phyloP scores from a whole-genome alignment of 2,329 filamentous ascomycete species.

The Boeremia lycopersici region DNA sequence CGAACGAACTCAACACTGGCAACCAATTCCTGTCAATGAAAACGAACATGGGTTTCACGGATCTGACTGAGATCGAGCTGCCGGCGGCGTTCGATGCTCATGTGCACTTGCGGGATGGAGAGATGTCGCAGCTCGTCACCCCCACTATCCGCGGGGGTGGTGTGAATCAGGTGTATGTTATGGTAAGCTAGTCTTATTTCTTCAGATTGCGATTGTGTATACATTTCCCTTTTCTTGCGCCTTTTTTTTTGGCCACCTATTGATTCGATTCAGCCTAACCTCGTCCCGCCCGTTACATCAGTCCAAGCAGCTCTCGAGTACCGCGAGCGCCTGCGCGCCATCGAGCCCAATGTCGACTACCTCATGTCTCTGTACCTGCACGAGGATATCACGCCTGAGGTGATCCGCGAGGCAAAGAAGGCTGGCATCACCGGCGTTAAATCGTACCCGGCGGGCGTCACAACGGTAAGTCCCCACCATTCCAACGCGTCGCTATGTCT shows the following conservation, averaged over 20 bases:
- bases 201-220: no score
- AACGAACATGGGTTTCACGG: slow-evolving; percentile 45
- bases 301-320: slow-evolving; percentile 56
- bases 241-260: no score
- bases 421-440: slow-evolving; percentile 77
- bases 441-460: slow-evolving; percentile 63
- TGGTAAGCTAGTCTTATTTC: slow-evolving; percentile 47
- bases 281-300: slow-evolving; percentile 58
- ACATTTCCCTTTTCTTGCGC: no score
- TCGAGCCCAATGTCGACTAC: slow-evolving; percentile 57
- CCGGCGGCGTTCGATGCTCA: slow-evolving; percentile 58
- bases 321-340: slow-evolving; percentile 49
- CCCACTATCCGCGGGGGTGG: slow-evolving; percentile 58
- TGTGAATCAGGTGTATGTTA: slow-evolving; percentile 61
- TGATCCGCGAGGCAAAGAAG: slow-evolving; percentile 72
- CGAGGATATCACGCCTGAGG: slow-evolving; percentile 55
- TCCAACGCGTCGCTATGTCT: no score
- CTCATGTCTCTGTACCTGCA: slow-evolving; percentile 60
- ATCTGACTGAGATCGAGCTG: slow-evolving; percentile 53
- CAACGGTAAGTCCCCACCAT: slow-evolving; percentile 21
- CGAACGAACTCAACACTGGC: neutral
- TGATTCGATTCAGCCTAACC: slow-evolving; percentile 51
- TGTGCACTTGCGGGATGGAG: slow-evolving; percentile 59
- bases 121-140: slow-evolving; percentile 58
- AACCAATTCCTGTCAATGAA: neutral